These are phyloP conservation scores for Lichenothelia convexa DNA, from an alignment of 495 filamentous ascomycete species.

Conservation along the genomic window DNA sequence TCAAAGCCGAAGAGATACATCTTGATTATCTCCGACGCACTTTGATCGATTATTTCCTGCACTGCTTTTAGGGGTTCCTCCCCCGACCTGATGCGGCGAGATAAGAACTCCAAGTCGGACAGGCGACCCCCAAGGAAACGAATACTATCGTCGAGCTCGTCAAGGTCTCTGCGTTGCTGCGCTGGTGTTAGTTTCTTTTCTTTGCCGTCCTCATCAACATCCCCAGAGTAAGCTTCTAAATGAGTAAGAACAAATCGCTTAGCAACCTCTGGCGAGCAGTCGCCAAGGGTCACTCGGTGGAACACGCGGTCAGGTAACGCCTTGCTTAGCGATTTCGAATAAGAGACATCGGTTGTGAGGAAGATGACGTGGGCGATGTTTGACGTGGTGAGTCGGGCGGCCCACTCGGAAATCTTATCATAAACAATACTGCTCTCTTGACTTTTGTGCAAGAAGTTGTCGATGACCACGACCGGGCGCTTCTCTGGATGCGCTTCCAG, in stretches of 20 bases:
- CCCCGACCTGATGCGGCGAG: conserved; percentile 74
- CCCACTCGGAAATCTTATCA: conserved; percentile 80
- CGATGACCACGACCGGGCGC: conserved; percentile 73
- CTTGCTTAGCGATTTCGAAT: conserved; percentile 71
- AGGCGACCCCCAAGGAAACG: conserved; percentile 68
- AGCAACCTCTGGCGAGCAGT: conserved; percentile 68
- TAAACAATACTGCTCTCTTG: conserved; percentile 58
- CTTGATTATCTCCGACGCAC: conserved; percentile 76
- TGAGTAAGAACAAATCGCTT: conserved; percentile 82
- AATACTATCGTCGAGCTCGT: conserved; percentile 68
- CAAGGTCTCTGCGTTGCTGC: conserved; percentile 26
- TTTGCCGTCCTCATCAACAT: conserved; percentile 16
- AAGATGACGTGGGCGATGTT: conserved; percentile 95
- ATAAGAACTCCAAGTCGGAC: conserved; percentile 84
- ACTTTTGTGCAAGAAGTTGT: conserved; percentile 79
- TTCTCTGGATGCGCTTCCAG: conserved; percentile 78
- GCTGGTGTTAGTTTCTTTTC: conserved; percentile 21
- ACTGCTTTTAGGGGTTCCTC: conserved; percentile 76
- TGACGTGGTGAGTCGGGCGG: conserved; percentile 64
- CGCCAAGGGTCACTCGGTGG: conserved; percentile 64
- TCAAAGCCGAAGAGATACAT: conserved; percentile 60
- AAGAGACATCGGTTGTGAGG: conserved; percentile 82
- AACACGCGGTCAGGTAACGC: conserved; percentile 83
- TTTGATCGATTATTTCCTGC: conserved; percentile 70
- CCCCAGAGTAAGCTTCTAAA: conserved; percentile 29